Conservation (phyloP, 2,329 filamentous ascomycete species). For the Colletotrichum tropicale region DNA sequence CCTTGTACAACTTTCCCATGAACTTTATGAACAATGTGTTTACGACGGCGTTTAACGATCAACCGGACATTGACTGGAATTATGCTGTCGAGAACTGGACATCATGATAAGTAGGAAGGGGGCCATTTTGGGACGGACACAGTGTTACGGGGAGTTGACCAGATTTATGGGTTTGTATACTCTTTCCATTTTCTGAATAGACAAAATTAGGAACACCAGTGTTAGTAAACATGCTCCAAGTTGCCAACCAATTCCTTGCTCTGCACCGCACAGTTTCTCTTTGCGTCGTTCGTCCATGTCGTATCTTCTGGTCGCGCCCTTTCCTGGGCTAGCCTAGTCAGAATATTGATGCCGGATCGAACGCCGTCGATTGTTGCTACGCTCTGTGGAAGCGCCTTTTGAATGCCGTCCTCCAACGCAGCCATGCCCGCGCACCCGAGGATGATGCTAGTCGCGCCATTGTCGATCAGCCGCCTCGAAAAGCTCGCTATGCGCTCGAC, state of each 20-base stretch:
- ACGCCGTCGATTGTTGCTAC: not conserved
- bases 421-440: slow-evolving; percentile 16
- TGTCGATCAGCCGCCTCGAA: not conserved
- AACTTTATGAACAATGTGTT: slow-evolving; percentile 9
- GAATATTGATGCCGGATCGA: not conserved
- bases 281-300: not conserved
- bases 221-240: not conserved
- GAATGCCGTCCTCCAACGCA: not conserved
- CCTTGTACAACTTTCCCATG: slow-evolving; percentile 2
- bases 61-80: slow-evolving; percentile 4
- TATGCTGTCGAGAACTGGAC: not conserved
- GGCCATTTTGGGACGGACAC: not conserved
- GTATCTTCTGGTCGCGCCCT: not conserved
- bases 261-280: not conserved
- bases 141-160: not conserved
- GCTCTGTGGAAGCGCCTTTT: not conserved
- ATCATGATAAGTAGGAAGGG: not conserved
- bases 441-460: not conserved
- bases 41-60: slow-evolving; percentile 7
- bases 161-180: not conserved
- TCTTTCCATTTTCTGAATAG: not conserved
- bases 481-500: not conserved
- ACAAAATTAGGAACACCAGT: not conserved
- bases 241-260: not conserved
- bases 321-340: not conserved